Percentiles rank a stretch among this genome's conserved stretches.
phyloP scores from a whole-genome alignment of 306 rosid species.

The Myrica gale region DNA sequence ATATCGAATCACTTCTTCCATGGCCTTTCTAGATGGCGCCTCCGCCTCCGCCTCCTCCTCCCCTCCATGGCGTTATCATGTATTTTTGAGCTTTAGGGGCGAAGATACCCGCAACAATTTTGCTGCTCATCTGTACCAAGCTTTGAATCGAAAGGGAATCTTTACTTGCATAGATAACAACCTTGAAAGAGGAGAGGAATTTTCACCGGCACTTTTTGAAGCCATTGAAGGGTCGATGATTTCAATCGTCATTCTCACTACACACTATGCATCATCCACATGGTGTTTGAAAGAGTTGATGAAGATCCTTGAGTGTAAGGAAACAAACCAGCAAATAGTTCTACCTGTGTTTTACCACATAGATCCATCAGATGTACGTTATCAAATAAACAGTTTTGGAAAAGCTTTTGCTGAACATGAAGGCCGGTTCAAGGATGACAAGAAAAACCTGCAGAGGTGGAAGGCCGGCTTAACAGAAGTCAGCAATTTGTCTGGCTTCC shows the following conservation, averaged over 20 bases:
- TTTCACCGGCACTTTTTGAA: neutral
- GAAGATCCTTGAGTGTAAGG: neutral
- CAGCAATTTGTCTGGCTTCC: slow-evolving; percentile 22
- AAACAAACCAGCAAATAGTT: neutral
- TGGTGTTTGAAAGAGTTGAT: neutral
- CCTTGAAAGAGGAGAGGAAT: neutral
- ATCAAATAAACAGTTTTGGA: neutral
- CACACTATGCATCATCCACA: neutral
- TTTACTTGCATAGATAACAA: neutral
- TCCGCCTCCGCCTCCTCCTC: neutral
- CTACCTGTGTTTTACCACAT: neutral
- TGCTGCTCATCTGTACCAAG: neutral
- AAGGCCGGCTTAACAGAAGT: slow-evolving; percentile 21
- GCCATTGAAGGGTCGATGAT: neutral
- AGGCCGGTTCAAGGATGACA: too few species aligned
- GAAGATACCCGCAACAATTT: neutral
- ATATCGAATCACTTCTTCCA: too few species aligned
- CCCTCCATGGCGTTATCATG: neutral
- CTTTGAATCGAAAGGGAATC: neutral
- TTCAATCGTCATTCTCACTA: neutral
- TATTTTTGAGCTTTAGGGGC: neutral
- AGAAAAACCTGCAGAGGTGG: neutral
- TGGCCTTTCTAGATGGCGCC: too few species aligned
- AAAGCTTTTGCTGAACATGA: neutral
- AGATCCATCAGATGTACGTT: neutral